Conservation (phyloP, 768 basidiomycete species). For the Mycena crocata region DNA sequence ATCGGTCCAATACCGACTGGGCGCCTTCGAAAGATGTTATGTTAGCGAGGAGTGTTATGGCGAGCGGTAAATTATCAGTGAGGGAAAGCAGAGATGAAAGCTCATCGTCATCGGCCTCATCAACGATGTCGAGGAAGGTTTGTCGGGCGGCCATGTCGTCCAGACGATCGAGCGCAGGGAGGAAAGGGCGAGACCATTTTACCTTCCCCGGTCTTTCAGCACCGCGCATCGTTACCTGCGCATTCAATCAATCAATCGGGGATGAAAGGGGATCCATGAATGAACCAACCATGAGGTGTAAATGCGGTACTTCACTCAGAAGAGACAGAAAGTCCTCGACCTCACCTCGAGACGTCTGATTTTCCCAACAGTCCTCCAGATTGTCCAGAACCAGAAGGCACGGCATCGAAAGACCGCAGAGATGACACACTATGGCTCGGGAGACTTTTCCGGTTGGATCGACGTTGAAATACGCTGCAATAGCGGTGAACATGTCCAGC, state of each 20-base stretch:
- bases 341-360: background rate
- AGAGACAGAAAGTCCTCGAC: slow-evolving; percentile 10
- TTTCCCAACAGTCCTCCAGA: slow-evolving; percentile 9
- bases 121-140: slow-evolving; percentile 18
- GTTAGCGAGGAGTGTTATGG: slow-evolving; percentile 7
- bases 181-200: slow-evolving; percentile 22
- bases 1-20: background rate
- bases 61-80: slow-evolving; percentile 6
- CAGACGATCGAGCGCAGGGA: background rate
- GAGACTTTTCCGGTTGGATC: background rate
- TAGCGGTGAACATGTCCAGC: slow-evolving; percentile 1
- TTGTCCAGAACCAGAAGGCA: slow-evolving; percentile 6
- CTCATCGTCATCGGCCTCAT: background rate
- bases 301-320: background rate
- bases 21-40: slow-evolving; percentile 11
- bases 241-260: background rate
- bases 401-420: background rate
- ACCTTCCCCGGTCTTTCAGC: slow-evolving; percentile 8
- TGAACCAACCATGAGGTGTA: background rate
- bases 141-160: background rate
- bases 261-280: too few species aligned
- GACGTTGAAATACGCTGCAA: slow-evolving; percentile 1
- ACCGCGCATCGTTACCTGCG: slow-evolving; percentile 19
- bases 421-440: background rate
- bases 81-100: background rate